Evolutionary conservation across 23 red algal genomes (phyloP).

Genomic region (Gracilaria gracilis): DNA sequence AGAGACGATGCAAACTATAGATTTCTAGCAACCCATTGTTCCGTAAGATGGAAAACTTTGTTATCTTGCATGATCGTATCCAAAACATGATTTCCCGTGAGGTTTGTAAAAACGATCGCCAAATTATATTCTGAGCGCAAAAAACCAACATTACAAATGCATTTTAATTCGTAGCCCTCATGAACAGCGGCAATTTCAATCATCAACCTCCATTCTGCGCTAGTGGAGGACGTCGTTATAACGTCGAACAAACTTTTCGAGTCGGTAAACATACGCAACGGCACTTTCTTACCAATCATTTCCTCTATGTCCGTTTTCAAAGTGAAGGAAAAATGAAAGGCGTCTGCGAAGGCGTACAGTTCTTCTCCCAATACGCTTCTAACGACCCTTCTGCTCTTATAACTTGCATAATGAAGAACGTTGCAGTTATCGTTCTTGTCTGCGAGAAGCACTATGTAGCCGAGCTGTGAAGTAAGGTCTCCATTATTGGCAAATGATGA

Average conservation of each 20-base stretch:
- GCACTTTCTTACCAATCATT: not conserved
- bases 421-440: conserved; percentile 6
- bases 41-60: not conserved
- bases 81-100: not conserved
- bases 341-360: conserved; percentile 16
- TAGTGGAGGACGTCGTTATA: not conserved
- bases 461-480: not conserved
- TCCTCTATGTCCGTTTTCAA: not conserved
- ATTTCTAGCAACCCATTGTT: not conserved
- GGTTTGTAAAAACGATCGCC: not conserved
- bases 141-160: not conserved
- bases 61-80: not conserved
- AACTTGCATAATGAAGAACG: not conserved
- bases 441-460: not conserved
- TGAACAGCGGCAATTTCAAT: not conserved
- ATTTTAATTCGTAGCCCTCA: not conserved
- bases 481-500: not conserved
- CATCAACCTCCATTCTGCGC: not conserved
- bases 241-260: not conserved
- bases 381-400: not conserved
- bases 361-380: conserved; percentile 14
- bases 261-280: not conserved
- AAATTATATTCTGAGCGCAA: not conserved
- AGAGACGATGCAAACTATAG: too few species aligned
- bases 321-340: not conserved